These are phyloP conservation scores for Castanea sativa DNA, from an alignment of 306 rosid genomes.

Conservation along the genomic window DNA sequence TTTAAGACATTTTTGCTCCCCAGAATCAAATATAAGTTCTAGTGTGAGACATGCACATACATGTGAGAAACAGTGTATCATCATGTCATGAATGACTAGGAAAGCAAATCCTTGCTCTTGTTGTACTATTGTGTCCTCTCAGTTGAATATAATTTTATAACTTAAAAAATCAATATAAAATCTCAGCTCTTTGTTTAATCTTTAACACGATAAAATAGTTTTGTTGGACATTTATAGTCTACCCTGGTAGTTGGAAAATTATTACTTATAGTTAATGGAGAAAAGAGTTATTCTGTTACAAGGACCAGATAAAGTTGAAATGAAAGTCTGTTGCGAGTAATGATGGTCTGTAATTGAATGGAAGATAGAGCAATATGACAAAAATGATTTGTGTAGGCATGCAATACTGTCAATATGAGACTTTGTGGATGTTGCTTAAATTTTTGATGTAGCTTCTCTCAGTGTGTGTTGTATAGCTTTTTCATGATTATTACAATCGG, in stretches of 20 bases:
- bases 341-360: neutral
- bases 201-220: neutral
- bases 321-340: neutral
- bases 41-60: neutral
- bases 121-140: too few species aligned
- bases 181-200: neutral
- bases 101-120: neutral
- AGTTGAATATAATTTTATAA: too few species aligned
- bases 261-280: neutral
- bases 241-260: neutral
- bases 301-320: neutral
- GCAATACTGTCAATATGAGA: neutral
- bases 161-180: too few species aligned
- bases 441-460: neutral
- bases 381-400: neutral
- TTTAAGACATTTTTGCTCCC: neutral
- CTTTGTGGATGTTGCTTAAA: neutral
- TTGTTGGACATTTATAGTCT: neutral
- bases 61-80: neutral
- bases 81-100: neutral
- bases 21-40: neutral
- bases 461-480: neutral
- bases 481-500: constrained; percentile 3
- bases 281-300: neutral
- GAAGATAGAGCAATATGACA: neutral